phyloP scores from a whole-genome alignment of 2,329 filamentous ascomycete genomes.

The Aspergillus calidoustus region DNA sequence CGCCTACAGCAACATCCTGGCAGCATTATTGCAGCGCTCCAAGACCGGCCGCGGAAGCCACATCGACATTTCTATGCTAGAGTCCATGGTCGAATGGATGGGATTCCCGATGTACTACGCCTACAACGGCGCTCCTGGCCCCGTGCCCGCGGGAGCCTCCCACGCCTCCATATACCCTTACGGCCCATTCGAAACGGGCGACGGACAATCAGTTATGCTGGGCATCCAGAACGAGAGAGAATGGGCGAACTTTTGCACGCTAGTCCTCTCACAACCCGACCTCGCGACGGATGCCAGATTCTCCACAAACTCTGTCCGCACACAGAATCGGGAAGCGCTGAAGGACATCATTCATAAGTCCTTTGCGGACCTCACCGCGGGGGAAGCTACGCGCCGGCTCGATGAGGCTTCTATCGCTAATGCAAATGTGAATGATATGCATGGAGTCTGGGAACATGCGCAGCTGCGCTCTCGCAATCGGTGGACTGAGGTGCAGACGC shows the following conservation, averaged over 20 bases:
- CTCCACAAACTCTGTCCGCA: constrained; percentile 51
- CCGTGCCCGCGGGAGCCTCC: constrained; percentile 54
- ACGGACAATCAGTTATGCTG: constrained; percentile 57
- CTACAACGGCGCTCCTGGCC: constrained; percentile 50
- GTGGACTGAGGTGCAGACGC: constrained; percentile 57
- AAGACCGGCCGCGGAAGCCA: constrained; percentile 52
- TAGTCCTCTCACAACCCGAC: constrained; percentile 50
- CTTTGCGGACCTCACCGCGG: constrained; percentile 45
- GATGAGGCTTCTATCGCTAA: constrained; percentile 59
- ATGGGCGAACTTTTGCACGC: constrained; percentile 55
- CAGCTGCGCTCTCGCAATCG: constrained; percentile 56
- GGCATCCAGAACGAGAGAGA: constrained; percentile 64
- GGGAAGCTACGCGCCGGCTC: constrained; percentile 49
- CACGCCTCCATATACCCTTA: constrained; percentile 63
- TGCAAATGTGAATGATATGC: constrained; percentile 60
- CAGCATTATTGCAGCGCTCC: constrained; percentile 54
- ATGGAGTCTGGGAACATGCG: constrained; percentile 59
- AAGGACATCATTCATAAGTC: constrained; percentile 50
- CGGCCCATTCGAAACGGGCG: constrained; percentile 57
- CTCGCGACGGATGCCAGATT: constrained; percentile 55
- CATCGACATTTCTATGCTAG: constrained; percentile 63
- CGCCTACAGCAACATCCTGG: constrained; percentile 57
- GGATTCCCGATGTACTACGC: constrained; percentile 61
- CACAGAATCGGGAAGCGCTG: constrained; percentile 53
- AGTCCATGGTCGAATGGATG: constrained; percentile 65